Percentiles rank a stretch among this genome's conserved stretches.
These are phyloP conservation scores for Passiflora organensis DNA, from an alignment of 345 rosid genomes.

Conservation along the genomic window DNA sequence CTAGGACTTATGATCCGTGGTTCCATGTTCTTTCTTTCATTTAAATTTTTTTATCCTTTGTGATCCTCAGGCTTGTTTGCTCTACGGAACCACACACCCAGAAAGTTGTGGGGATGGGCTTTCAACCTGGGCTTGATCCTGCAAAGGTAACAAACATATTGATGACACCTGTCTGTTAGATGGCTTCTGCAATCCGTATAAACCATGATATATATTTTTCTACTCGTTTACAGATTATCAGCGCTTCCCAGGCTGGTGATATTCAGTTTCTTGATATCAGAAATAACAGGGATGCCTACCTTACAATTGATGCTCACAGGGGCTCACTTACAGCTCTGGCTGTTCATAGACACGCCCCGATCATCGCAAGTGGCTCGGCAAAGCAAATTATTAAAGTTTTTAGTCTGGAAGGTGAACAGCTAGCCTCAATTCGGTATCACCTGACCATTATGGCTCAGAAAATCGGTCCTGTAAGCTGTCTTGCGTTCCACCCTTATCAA, in stretches of 20 bases:
- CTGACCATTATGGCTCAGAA: constrained; percentile 92
- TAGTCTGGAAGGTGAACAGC: constrained; percentile 63
- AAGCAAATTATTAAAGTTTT: constrained; percentile 79
- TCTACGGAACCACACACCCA: constrained; percentile 62
- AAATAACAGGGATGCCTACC: constrained; percentile 51
- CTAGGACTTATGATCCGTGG: neutral
- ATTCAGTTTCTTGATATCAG: constrained; percentile 86
- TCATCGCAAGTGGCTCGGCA: constrained; percentile 91
- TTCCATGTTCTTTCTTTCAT: too few relatives aligned
- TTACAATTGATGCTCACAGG: constrained; percentile 79
- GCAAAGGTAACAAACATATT: constrained; percentile 52
- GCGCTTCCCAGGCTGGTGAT: constrained; percentile 98
- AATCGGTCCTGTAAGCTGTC: constrained; percentile 95
- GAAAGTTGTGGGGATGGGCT: constrained; percentile 86
- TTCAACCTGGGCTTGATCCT: constrained; percentile 95
- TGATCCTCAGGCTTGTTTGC: constrained; percentile 68
- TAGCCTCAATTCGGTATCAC: constrained; percentile 65
- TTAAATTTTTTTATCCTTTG: too few relatives aligned
- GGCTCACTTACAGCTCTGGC: constrained; percentile 96
- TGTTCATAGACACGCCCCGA: constrained; percentile 92
- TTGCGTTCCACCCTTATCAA: constrained; percentile 90
- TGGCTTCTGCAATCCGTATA: neutral
- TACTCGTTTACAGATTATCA: constrained; percentile 55
- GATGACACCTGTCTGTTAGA: neutral
- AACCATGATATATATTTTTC: neutral